A percentile compares a stretch with the other conserved stretches of the same genome.
Evolutionary conservation across 345 rosid species (phyloP).

Genomic region (Hirschfeldia incana): DNA sequence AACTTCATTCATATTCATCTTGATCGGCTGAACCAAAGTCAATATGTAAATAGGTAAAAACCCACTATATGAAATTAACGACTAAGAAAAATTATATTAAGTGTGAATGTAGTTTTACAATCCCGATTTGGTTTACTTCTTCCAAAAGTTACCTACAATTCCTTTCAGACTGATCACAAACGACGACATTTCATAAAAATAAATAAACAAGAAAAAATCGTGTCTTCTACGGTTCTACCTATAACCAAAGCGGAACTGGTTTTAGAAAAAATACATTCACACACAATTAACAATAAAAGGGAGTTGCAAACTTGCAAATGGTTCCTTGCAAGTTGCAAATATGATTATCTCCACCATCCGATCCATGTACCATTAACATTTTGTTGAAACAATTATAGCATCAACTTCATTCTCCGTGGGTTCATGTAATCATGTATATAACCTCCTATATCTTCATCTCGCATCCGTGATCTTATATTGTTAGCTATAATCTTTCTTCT

Average conservation of each 20-base stretch:
- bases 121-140: not conserved
- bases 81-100: not conserved
- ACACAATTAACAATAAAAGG: not conserved
- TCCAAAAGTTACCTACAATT: not conserved
- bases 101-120: slow-evolving; percentile 2
- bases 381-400: not conserved
- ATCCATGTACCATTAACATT: not conserved
- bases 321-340: not conserved
- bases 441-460: not conserved
- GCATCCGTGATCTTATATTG: not conserved
- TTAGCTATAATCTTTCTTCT: not conserved
- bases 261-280: not conserved
- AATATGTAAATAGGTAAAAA: not conserved
- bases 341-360: not conserved
- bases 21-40: not conserved
- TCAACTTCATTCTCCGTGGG: not conserved
- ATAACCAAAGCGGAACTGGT: not conserved
- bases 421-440: not conserved
- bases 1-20: not conserved
- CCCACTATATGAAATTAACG: too few relatives aligned
- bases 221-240: not conserved
- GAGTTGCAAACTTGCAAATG: not conserved
- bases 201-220: not conserved
- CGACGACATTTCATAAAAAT: not conserved
- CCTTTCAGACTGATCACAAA: not conserved